Evolutionary conservation across 148 eudicot genomes (phyloP).

Genomic region (Cornus suecica): DNA sequence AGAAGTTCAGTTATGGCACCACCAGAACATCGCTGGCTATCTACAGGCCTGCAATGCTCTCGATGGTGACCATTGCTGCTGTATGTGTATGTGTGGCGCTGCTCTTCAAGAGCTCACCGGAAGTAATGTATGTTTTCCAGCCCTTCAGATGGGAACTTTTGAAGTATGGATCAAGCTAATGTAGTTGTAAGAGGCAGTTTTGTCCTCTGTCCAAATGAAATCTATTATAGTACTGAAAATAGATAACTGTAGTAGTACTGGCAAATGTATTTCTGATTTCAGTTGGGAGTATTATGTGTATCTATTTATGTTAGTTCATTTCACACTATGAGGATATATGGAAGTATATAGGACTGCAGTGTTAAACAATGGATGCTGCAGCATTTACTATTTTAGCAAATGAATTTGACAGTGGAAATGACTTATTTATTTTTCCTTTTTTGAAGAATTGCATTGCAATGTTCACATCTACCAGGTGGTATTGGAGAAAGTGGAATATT

Average conservation of each 20-base stretch:
- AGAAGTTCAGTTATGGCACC: conserved; percentile 36
- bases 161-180: conserved; percentile 60
- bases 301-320: conserved; percentile 1
- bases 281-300: conserved; percentile 6
- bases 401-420: too few species aligned
- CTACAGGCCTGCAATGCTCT: conserved; percentile 73
- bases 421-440: too few species aligned
- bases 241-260: background rate
- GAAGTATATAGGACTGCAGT: background rate
- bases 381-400: too few species aligned
- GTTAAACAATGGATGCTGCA: background rate
- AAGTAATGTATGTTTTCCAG: conserved; percentile 48
- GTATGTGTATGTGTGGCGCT: conserved; percentile 89
- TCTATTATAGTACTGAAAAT: background rate
- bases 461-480: too few species aligned
- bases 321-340: background rate
- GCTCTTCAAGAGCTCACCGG: conserved; percentile 81
- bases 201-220: background rate
- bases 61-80: conserved; percentile 82
- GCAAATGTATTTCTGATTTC: conserved; percentile 10
- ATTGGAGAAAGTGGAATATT: too few species aligned
- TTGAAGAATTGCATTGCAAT: too few species aligned
- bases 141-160: conserved; percentile 87
- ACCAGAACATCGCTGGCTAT: conserved; percentile 37
- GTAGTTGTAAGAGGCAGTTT: conserved; percentile 23